Conservation (phyloP, 2,329 filamentous ascomycete genomes). For the Ceratocystis eucalypticola region DNA sequence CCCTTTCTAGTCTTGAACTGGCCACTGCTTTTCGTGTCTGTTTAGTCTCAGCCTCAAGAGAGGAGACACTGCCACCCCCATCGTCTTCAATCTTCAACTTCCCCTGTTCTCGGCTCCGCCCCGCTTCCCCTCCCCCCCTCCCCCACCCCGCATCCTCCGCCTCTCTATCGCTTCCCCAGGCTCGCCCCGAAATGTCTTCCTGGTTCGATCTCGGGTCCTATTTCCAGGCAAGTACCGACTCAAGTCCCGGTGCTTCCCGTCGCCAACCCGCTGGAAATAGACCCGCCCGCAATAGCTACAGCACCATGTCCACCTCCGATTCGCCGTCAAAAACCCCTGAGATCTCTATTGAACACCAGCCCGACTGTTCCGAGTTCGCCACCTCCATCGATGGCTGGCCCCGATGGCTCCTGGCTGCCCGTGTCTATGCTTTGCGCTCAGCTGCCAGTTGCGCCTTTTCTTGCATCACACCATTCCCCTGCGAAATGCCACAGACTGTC, state of each 20-base stretch:
- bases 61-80: neutral
- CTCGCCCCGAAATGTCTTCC: conserved; percentile 5
- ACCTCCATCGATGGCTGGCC: conserved; percentile 34
- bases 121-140: neutral
- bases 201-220: conserved; percentile 16
- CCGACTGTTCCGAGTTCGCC: conserved; percentile 27
- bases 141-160: neutral
- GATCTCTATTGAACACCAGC: conserved; percentile 15
- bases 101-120: neutral
- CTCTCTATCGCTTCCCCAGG: too few species aligned
- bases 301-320: conserved; percentile 7
- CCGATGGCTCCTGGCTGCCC: conserved; percentile 32
- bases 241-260: conserved; percentile 14
- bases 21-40: neutral
- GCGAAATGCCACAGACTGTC: neutral
- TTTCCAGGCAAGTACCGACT: conserved; percentile 10
- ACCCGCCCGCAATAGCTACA: conserved; percentile 13
- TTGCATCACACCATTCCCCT: conserved; percentile 13
- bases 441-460: conserved; percentile 32
- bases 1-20: neutral
- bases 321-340: neutral
- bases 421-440: conserved; percentile 33
- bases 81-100: neutral
- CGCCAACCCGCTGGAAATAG: neutral
- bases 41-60: neutral